These are phyloP conservation scores for Magnusiomyces sp. DNA, from an alignment of 1,139 yeast genomes.

Conservation along the genomic window DNA sequence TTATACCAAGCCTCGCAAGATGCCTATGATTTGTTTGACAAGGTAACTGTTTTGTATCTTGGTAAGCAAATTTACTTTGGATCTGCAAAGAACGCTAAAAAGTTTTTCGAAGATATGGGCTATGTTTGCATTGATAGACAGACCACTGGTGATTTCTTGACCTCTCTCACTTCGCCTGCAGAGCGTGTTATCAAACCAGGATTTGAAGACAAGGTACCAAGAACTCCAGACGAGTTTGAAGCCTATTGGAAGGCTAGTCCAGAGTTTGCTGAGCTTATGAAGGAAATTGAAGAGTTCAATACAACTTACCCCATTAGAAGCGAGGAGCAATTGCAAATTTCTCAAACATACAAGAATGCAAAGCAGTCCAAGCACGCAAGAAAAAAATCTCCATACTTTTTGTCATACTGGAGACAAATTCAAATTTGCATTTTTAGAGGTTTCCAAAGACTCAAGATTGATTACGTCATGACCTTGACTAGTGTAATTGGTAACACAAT, in stretches of 20 bases:
- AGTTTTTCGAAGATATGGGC: slow-evolving; percentile 58
- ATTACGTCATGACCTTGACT: slow-evolving; percentile 53
- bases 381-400: slow-evolving; percentile 50
- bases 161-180: slow-evolving; percentile 66
- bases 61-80: slow-evolving; percentile 78
- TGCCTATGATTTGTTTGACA: slow-evolving; percentile 66
- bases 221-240: slow-evolving; percentile 61
- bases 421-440: slow-evolving; percentile 54
- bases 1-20: slow-evolving; percentile 77
- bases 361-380: slow-evolving; percentile 46
- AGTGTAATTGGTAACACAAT: slow-evolving; percentile 54
- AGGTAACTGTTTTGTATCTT: slow-evolving; percentile 61
- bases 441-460: slow-evolving; percentile 53
- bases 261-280: slow-evolving; percentile 36
- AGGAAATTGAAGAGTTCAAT: slow-evolving; percentile 39
- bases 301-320: no score
- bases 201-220: slow-evolving; percentile 53
- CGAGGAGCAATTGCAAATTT: no score
- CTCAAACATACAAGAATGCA: no score
- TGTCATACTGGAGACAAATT: slow-evolving; percentile 55
- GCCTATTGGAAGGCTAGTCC: slow-evolving; percentile 52
- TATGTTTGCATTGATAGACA: slow-evolving; percentile 65
- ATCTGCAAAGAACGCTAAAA: slow-evolving; percentile 47
- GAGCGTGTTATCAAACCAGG: slow-evolving; percentile 54
- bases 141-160: slow-evolving; percentile 74